Evolutionary conservation across 805 yeast species (phyloP).

Genomic region (Blastobotrys parvus): DNA sequence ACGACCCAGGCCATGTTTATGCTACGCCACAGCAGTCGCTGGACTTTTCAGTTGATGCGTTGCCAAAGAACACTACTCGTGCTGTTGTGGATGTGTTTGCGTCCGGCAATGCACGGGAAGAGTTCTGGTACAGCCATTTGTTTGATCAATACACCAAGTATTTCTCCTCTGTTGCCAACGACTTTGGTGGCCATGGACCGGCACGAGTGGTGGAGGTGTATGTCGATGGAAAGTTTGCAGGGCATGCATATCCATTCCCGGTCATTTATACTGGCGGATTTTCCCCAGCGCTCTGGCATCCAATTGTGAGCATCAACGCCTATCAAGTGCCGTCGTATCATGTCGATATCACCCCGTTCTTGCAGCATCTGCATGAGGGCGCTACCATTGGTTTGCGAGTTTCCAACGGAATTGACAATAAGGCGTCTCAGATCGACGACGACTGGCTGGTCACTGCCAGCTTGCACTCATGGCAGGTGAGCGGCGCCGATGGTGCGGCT

Average conservation of each 20-base stretch:
- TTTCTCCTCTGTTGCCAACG: conserved; percentile 32
- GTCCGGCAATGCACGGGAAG: conserved; percentile 77
- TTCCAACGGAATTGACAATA: conserved; percentile 9
- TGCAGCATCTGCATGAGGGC: conserved; percentile 58
- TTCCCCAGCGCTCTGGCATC: conserved; percentile 73
- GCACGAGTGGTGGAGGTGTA: conserved; percentile 57
- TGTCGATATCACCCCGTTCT: conserved; percentile 58
- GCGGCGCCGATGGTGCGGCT: conserved; percentile 22
- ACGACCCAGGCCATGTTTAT: background rate
- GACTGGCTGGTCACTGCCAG: conserved; percentile 29
- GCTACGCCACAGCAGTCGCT: background rate
- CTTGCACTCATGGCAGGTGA: conserved; percentile 24
- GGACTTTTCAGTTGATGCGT: conserved; percentile 2
- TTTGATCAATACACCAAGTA: conserved; percentile 7
- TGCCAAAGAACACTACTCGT: conserved; percentile 51
- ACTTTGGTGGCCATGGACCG: conserved; percentile 45
- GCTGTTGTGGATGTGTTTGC: conserved; percentile 50
- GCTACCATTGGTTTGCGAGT: conserved; percentile 14
- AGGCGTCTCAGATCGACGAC: conserved; percentile 12
- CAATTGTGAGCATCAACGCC: conserved; percentile 66
- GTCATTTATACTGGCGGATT: conserved; percentile 75
- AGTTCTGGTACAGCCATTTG: conserved; percentile 70
- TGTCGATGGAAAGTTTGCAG: conserved; percentile 50
- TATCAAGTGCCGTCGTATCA: conserved; percentile 67
- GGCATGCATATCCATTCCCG: conserved; percentile 60